Base-by-base conservation (phyloP, 495 filamentous ascomycete species). In the Aspergillus affinis region DNA sequence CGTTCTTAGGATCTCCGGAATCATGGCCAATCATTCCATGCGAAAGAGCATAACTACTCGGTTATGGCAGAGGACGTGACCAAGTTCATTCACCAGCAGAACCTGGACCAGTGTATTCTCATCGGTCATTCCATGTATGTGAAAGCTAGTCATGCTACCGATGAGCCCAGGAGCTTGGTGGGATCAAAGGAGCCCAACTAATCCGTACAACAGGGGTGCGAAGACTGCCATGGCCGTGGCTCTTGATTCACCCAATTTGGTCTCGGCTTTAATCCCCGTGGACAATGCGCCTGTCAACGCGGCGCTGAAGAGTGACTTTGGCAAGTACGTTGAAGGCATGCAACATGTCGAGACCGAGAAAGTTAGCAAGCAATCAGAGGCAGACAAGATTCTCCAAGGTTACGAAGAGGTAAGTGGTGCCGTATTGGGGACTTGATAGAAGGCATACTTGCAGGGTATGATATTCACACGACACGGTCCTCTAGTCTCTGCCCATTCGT, bases 111-210 rank as follows among this genome's bases (percentile, higher is more conserved):
- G 27, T 77, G 85, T 2, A 90, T 90, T 0, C 75, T 98, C 6
- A 92, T 98, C 65, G 94, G 94, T 0, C 94, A 98, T 76, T 97
- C 93, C 1, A 98, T 98, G 93, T 93, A 77, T 60, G 84, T 65
- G 48, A 1, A 27, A 20, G 36, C 21, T 9, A 54, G 20, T 19
- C 9, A 18, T 32, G 48, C 48, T 9, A 6, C 48, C 7, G 47
- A 13, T n/a, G 17, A 41, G 10, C 29, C 19, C 51, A 17, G 9
- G 2, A n/a, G n/a, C 32, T 12, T 20, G 9, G 44, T 48, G 19
- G n/a, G 32, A 29, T 32, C 9, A 19, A 36, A 20, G 51, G 52
- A 50, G 51, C 41, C 9, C 12, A 7, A 50, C 47, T 15, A 10
- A 49, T 17, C 51, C 7, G 6, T 18, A 8, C 21, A 12, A 3